phyloP scores from a whole-genome alignment of 2,329 filamentous ascomycete genomes.

The Dryadomyces quercus-mongolicae region DNA sequence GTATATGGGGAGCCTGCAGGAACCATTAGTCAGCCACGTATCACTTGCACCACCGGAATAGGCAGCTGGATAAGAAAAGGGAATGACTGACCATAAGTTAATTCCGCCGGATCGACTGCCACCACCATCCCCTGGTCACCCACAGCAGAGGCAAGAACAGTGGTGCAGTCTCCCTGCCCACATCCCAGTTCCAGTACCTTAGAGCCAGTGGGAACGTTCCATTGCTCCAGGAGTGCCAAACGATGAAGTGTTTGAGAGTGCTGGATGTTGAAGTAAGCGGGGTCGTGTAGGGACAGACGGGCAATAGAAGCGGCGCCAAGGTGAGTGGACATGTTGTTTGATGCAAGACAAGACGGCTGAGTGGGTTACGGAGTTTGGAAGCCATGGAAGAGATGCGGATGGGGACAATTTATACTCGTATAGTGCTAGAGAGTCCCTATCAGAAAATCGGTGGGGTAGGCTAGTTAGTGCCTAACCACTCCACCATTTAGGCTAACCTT shows the following conservation, averaged over 20 bases:
- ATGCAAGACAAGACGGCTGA: neutral
- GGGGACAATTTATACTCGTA: no score
- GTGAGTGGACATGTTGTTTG: conserved; percentile 1
- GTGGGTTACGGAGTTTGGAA: neutral
- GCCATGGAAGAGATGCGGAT: no score
- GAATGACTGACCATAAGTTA: conserved; percentile 29
- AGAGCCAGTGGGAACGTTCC: conserved; percentile 24
- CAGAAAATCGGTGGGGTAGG: no score
- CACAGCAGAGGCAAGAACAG: conserved; percentile 36
- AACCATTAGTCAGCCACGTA: neutral
- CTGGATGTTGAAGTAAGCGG: conserved; percentile 2
- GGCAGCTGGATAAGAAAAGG: neutral
- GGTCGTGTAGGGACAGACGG: conserved; percentile 1
- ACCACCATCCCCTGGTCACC: conserved; percentile 31
- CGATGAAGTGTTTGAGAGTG: conserved; percentile 18
- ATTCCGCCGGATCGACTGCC: conserved; percentile 38
- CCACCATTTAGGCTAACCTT: no score
- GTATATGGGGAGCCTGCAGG: conserved; percentile 26
- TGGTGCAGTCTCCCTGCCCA: conserved; percentile 46
- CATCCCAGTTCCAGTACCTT: conserved; percentile 45
- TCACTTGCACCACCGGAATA: neutral
- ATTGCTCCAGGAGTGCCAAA: conserved; percentile 21
- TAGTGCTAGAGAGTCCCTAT: no score
- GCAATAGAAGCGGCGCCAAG: conserved; percentile 1
- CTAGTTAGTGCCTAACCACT: no score